phyloP scores from a whole-genome alignment of 495 filamentous ascomycete genomes.

The Neurospora sp. region DNA sequence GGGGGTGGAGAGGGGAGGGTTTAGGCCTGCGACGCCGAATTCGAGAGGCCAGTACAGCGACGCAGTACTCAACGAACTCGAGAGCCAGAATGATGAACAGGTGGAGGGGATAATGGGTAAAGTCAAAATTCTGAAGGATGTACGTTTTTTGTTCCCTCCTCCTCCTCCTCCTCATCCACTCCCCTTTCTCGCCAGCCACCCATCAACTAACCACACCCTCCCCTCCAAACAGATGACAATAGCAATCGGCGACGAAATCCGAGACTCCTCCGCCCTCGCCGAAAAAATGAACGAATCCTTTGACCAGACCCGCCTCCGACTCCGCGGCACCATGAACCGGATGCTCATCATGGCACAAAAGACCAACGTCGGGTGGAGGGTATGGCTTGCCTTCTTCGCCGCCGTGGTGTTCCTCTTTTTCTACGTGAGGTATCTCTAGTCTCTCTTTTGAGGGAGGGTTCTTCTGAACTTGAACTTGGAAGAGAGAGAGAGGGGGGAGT shows the following conservation, averaged over 20 bases:
- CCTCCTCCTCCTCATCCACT: not conserved
- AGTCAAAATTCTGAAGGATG: conserved; percentile 86
- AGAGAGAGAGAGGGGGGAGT: not conserved
- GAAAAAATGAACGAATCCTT: conserved; percentile 89
- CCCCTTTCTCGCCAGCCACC: not conserved
- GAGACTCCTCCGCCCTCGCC: conserved; percentile 71
- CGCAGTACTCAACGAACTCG: conserved; percentile 83
- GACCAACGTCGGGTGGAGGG: conserved; percentile 88
- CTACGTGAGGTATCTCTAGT: conserved; percentile 60
- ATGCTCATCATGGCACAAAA: conserved; percentile 94
- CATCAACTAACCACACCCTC: not conserved
- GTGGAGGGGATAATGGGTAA: conserved; percentile 85
- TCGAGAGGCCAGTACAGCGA: conserved; percentile 86
- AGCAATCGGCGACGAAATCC: conserved; percentile 90
- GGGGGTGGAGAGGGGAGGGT: conserved; percentile 27
- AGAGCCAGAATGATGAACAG: conserved; percentile 89
- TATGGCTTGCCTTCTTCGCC: conserved; percentile 81
- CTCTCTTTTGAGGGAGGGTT: not conserved
- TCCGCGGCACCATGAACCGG: conserved; percentile 88
- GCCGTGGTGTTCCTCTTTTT: conserved; percentile 71
- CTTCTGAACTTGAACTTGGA: not conserved
- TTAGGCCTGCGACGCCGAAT: conserved; percentile 69
- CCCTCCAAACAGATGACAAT: conserved; percentile 57
- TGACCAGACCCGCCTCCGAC: conserved; percentile 66
- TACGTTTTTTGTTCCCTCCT: conserved; percentile 35